Evolutionary conservation across 1,139 yeast genomes (phyloP), one percentile per base, ranked within the genome.

Genomic region (Spathaspora sp.): DNA sequence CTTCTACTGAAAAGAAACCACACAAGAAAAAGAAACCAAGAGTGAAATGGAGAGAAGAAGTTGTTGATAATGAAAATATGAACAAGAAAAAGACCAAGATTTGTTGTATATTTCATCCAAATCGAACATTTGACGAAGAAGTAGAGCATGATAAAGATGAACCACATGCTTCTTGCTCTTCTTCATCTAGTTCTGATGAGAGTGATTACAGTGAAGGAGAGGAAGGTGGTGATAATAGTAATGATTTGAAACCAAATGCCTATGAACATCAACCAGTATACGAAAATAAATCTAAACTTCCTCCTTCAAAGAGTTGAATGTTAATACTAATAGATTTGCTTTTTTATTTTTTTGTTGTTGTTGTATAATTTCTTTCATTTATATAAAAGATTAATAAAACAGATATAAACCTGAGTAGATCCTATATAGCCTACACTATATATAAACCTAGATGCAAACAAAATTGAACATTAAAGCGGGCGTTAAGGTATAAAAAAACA

Each of bases 61-160:
- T 89, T 4, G 74, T 91, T 5, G 98, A 91, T 65, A 91, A 91
- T 60, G 99, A 91, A 65, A 70, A 86, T 61, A 74, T 93, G 86
- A 80, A 85, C 59, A 87, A 81, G 70, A 91, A 91, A 69, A 90
- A 89, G 63, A 81, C 96, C 16, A 93, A 91, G 65, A 85, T 91
- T n/a, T 93, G 99, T 62, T 91, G 99, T 56, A 91, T 93, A 18
- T 93, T 86, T 68, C 96, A 89, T 59, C 96, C 96, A 2, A 86
- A 85, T 43, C 73, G 82, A 34, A 85, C 82, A 54, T 86, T 84
- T 57, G 93, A 81, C 33, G 88, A 82, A 49, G 81, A 49, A 33
- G 37, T 41, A 1, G 52, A 43, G 11, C 49, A 51, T 26, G 45
- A 43, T 23, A 26, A 47, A 13, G 29, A 40, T 13, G 42, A 47